Evolutionary conservation across 2,329 filamentous ascomycete genomes (phyloP).

Genomic region (Lasiodiplodia citricola): DNA sequence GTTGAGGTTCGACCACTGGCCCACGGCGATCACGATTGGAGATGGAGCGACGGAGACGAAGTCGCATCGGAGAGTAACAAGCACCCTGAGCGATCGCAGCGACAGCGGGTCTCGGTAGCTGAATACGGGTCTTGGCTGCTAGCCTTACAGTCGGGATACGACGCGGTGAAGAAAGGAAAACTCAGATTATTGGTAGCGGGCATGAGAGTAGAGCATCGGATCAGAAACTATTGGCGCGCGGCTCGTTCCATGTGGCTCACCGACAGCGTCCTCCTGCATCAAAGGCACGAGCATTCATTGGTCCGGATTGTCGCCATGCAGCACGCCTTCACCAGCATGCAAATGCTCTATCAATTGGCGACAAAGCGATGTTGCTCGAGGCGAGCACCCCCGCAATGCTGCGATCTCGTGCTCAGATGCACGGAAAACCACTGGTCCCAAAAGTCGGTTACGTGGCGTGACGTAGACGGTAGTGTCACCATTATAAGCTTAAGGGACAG

Average conservation of each 20-base stretch:
- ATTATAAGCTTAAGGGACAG: neutral
- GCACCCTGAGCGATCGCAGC: neutral
- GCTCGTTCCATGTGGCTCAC: neutral
- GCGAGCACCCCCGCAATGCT: constrained; percentile 9
- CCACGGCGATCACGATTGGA: neutral
- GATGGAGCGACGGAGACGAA: neutral
- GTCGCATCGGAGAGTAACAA: constrained; percentile 5
- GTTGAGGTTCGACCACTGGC: constrained; percentile 9
- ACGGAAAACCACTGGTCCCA: neutral
- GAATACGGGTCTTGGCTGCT: constrained; percentile 15
- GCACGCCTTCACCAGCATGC: neutral
- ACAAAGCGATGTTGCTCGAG: neutral
- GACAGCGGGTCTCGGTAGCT: constrained; percentile 13
- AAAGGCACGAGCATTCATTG: neutral
- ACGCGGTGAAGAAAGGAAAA: constrained; percentile 4
- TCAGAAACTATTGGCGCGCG: neutral
- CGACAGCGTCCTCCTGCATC: neutral
- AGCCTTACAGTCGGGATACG: constrained; percentile 11
- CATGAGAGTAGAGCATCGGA: neutral
- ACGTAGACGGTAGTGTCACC: neutral
- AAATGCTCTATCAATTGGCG: neutral
- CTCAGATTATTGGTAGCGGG: neutral
- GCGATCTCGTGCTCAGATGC: neutral
- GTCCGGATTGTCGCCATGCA: neutral
- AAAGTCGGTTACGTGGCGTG: neutral